Conservation (phyloP, 2,329 filamentous ascomycete species). For the Hypocreales sp. region DNA sequence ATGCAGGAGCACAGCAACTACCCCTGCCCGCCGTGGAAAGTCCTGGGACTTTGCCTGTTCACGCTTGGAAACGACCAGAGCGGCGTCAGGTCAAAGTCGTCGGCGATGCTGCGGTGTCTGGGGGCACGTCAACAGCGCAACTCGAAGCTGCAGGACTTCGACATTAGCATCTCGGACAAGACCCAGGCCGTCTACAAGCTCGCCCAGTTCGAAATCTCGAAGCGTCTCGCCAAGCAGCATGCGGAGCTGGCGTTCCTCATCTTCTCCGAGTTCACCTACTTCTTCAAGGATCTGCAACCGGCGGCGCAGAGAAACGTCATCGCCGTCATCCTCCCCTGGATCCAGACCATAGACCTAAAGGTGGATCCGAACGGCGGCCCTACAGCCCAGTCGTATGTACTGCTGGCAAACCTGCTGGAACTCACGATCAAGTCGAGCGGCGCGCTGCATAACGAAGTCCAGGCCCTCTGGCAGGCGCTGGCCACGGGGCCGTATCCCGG, state of each 20-base stretch:
- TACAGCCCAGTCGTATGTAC: constrained; percentile 82
- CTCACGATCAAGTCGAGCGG: constrained; percentile 88
- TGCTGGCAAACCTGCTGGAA: constrained; percentile 87
- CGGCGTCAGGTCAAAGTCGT: constrained; percentile 77
- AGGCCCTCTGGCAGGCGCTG: constrained; percentile 91
- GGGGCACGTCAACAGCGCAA: constrained; percentile 66
- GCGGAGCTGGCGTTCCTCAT: constrained; percentile 81
- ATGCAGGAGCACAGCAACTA: constrained; percentile 73
- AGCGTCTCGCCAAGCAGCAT: constrained; percentile 75
- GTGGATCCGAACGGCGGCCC: constrained; percentile 84
- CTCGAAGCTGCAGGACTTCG: constrained; percentile 90
- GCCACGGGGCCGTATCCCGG: constrained; percentile 85
- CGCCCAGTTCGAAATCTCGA: constrained; percentile 92
- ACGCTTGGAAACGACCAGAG: constrained; percentile 86
- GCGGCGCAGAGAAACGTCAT: constrained; percentile 86
- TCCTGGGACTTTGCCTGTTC: constrained; percentile 76
- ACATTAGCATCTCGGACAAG: constrained; percentile 97
- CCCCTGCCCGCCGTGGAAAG: constrained; percentile 75
- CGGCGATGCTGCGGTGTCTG: constrained; percentile 61
- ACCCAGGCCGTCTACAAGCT: constrained; percentile 96
- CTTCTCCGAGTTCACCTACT: constrained; percentile 87
- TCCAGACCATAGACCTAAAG: constrained; percentile 85
- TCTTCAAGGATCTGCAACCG: constrained; percentile 76
- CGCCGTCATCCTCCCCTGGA: constrained; percentile 88
- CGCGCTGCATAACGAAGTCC: constrained; percentile 86